Evolutionary conservation across 257 asterid species (phyloP).

Genomic region (Handroanthus guayacan): DNA sequence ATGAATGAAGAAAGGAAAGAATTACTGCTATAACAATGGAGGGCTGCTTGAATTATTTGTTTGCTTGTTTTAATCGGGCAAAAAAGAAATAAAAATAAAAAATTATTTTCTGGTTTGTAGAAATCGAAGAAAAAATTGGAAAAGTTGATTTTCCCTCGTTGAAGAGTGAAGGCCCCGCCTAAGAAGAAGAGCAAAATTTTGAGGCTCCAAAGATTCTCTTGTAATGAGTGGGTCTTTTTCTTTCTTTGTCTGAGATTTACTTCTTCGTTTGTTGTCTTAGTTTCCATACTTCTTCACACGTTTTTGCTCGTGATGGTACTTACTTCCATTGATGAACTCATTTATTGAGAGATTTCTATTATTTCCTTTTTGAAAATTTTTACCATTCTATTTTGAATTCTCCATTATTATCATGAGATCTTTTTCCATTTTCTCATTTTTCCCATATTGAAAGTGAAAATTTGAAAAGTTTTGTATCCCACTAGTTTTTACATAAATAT

Average conservation of each 20-base stretch:
- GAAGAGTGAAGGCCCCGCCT: slow-evolving; percentile 35
- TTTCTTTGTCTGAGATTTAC: slow-evolving; percentile 36
- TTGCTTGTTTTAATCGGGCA: not conserved
- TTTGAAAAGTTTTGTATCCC: too few species aligned
- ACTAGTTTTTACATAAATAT: too few species aligned
- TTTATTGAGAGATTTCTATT: not conserved
- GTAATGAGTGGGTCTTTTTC: slow-evolving; percentile 10
- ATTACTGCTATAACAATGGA: slow-evolving; percentile 26
- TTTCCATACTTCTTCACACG: slow-evolving; percentile 27
- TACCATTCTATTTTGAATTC: not conserved
- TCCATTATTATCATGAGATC: not conserved
- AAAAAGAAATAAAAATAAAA: not conserved
- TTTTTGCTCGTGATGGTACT: not conserved
- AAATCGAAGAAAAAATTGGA: slow-evolving; percentile 32
- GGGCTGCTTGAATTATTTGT: slow-evolving; percentile 24
- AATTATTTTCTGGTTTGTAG: not conserved
- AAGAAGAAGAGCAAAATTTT: slow-evolving; percentile 30
- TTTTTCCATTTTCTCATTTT: not conserved
- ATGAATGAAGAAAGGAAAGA: not conserved
- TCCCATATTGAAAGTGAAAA: too few species aligned
- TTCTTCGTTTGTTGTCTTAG: slow-evolving; percentile 24
- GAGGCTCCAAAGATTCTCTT: slow-evolving; percentile 34
- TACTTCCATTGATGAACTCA: slow-evolving; percentile 9
- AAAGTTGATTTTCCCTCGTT: not conserved
- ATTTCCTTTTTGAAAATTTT: not conserved